Conservation (phyloP, 768 basidiomycete species). For the Termitomyces sp. region DNA sequence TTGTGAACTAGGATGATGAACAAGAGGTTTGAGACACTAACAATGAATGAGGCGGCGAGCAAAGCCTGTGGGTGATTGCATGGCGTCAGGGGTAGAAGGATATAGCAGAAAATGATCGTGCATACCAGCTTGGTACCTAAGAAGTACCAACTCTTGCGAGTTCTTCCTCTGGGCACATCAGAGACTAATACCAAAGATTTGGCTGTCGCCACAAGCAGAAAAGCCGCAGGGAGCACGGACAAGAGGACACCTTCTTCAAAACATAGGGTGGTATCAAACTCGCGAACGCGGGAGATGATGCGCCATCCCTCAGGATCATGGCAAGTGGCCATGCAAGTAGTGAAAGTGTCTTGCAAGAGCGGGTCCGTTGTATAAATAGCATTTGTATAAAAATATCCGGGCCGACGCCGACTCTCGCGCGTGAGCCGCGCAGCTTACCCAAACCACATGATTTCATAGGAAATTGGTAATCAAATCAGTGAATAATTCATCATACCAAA, state of each 20-base stretch:
- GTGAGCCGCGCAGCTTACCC: too few species aligned
- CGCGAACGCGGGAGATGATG: slow-evolving; percentile 47
- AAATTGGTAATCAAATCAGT: too few species aligned
- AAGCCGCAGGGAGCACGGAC: slow-evolving; percentile 39
- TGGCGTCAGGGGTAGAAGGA: neutral
- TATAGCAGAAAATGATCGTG: slow-evolving; percentile 4
- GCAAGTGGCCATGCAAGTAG: slow-evolving; percentile 35
- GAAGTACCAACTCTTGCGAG: slow-evolving; percentile 44
- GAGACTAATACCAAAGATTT: slow-evolving; percentile 26
- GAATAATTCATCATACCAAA: too few species aligned
- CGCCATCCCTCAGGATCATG: slow-evolving; percentile 62
- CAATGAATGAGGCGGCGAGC: slow-evolving; percentile 38
- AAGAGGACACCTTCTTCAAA: slow-evolving; percentile 73
- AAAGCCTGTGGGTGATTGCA: slow-evolving; percentile 30
- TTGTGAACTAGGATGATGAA: slow-evolving; percentile 29
- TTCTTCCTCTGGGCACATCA: slow-evolving; percentile 22
- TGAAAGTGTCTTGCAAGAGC: neutral
- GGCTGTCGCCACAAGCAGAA: slow-evolving; percentile 36
- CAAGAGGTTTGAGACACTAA: slow-evolving; percentile 38
- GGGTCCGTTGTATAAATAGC: neutral
- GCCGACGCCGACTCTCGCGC: neutral
- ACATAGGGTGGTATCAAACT: slow-evolving; percentile 77
- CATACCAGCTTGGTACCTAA: slow-evolving; percentile 66
- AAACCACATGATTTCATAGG: too few species aligned
- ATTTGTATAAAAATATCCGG: neutral